Base-by-base conservation (phyloP, 495 filamentous ascomycete genomes). In the Lasiosphaeris hirsuta region DNA sequence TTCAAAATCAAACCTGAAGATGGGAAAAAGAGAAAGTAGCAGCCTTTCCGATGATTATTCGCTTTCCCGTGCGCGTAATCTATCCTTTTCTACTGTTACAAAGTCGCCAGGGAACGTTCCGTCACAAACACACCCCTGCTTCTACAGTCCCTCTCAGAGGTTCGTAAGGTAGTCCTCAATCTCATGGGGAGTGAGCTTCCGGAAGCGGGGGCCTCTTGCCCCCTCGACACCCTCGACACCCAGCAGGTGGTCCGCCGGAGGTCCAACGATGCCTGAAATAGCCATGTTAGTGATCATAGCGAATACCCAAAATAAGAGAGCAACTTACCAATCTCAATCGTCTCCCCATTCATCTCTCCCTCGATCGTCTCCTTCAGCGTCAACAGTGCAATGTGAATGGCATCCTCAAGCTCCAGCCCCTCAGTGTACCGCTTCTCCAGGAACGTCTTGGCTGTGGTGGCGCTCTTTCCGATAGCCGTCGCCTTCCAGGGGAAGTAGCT, bases 401-500 rank as follows among this genome's bases (percentile, higher is more conserved):
- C 94, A 75, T 99, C 94, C 75, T 99, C 94, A 58, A 99, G 78
- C 81, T 98, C 94, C 69, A 98, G 79, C 13, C 92, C 92, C 73
- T 98, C 94, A 1, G 90, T 95, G 73, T 97, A 97, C 72, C 94
- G 80, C 84, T 98, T 98, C 83, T 98, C 94, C 66, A 98, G 76
- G 78, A 97, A 98, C 1, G 94, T 98, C 74, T 98, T 98, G 47
- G 94, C 94, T 63, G 89, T 94, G 14, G 94, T 97, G 34, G 94
- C 94, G 68, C 91, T 96, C 84, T 97, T 97, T 58, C 95, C 94
- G 68, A 98, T 98, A 42, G 94, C 94, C 60, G 95, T 98, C 50
- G 94, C 94, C 80, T 98, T 97, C 94, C 94, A 98, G 18, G 94
- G 94, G 75, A 97, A 98, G 68, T 98, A 97, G 69, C 87, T 92